Evolutionary conservation across 2,329 filamentous ascomycete species (phyloP).

Genomic region (Aspergillus terreus): DNA sequence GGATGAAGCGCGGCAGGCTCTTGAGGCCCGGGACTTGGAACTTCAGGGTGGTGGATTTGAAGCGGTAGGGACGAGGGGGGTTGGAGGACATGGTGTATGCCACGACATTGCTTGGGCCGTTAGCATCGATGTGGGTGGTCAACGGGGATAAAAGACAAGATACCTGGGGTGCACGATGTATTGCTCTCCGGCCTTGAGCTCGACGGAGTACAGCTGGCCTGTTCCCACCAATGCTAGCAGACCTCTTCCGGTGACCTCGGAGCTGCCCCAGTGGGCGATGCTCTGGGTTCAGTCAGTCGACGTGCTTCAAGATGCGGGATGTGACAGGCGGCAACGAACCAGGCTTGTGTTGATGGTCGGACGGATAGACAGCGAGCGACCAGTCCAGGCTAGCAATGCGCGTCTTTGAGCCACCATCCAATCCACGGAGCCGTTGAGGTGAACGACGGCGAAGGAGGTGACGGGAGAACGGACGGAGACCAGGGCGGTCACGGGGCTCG

Average conservation of each 20-base stretch:
- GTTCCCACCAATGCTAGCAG: constrained; percentile 79
- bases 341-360: constrained; percentile 72
- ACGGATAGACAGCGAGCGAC: constrained; percentile 73
- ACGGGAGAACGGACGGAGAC: constrained; percentile 83
- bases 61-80: constrained; percentile 77
- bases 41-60: constrained; percentile 70
- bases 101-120: constrained; percentile 66
- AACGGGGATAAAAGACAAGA: constrained; percentile 4
- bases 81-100: constrained; percentile 77
- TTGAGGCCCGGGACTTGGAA: constrained; percentile 70
- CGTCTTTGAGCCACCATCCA: constrained; percentile 90
- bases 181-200: constrained; percentile 76
- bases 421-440: constrained; percentile 88
- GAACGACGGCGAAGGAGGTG: constrained; percentile 81
- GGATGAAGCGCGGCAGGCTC: constrained; percentile 60
- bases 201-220: constrained; percentile 85
- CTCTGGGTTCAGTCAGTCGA: constrained; percentile 49
- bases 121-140: constrained; percentile 5
- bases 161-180: constrained; percentile 81
- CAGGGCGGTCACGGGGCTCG: constrained; percentile 80
- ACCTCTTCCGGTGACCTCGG: constrained; percentile 81
- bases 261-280: constrained; percentile 86
- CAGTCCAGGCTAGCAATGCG: constrained; percentile 93
- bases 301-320: background rate
- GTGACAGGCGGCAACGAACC: constrained; percentile 35